These are phyloP conservation scores for Papiliotrema flavescens DNA, from an alignment of 1,284 basidiomycete genomes.

Conservation along the genomic window DNA sequence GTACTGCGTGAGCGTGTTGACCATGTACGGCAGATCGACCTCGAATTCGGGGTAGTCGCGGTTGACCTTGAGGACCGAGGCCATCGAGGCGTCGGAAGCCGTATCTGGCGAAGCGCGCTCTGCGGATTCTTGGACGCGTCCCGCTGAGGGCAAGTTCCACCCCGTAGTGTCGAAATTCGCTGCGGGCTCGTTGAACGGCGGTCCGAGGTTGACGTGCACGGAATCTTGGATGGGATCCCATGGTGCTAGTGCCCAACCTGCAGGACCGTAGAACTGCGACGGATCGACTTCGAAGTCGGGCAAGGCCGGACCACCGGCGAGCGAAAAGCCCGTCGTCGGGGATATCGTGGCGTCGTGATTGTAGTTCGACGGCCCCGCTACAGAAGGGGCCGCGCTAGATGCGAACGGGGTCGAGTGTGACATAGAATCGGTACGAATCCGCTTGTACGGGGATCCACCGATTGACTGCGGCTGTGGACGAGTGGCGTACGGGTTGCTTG, in stretches of 20 bases:
- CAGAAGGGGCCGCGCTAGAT: too few species aligned
- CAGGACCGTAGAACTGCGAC: not conserved
- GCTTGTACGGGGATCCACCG: too few species aligned
- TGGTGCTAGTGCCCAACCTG: not conserved
- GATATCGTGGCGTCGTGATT: not conserved
- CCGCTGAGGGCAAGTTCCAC: not conserved
- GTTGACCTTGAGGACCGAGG: not conserved
- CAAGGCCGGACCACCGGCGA: not conserved
- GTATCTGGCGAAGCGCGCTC: not conserved
- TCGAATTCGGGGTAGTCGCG: conserved; percentile 5
- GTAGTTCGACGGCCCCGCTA: too few species aligned
- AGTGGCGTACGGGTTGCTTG: not conserved
- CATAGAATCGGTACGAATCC: too few species aligned
- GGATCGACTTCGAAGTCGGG: not conserved
- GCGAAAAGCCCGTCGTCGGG: not conserved
- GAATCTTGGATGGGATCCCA: not conserved
- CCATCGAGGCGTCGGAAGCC: not conserved
- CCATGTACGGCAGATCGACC: conserved; percentile 18
- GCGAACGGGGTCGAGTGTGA: too few species aligned
- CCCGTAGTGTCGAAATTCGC: not conserved
- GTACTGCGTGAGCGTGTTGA: conserved; percentile 24
- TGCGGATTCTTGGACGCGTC: not conserved
- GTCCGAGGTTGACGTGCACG: not conserved
- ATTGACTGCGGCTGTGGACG: not conserved
- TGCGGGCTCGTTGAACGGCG: not conserved